Conservation (phyloP, 139 green algal genomes). For the Desmodesmus armatus region DNA sequence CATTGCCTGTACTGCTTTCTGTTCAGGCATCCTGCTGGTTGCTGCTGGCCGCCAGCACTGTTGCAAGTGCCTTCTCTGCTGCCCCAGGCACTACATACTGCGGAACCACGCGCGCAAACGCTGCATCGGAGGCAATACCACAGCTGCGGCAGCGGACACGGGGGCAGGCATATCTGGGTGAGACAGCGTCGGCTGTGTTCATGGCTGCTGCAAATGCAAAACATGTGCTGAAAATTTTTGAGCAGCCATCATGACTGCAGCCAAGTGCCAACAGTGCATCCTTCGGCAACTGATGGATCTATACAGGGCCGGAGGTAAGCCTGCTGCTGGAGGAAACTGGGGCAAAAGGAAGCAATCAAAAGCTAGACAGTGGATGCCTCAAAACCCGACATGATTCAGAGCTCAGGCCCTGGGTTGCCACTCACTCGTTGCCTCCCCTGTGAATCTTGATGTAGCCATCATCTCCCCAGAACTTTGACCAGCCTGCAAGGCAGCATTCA, state of each 20-base stretch:
- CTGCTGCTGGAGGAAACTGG: no score
- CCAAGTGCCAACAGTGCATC: no score
- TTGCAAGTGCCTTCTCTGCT: not conserved
- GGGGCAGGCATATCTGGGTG: not conserved
- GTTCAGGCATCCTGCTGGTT: no score
- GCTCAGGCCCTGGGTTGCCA: no score
- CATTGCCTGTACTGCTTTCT: no score
- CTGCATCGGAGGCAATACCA: slow-evolving; percentile 37
- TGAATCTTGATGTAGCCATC: slow-evolving; percentile 44
- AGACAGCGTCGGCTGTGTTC: not conserved
- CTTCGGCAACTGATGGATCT: no score
- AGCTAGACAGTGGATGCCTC: not conserved
- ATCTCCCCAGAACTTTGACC: slow-evolving; percentile 12
- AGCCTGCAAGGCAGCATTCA: not conserved
- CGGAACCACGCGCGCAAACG: slow-evolving; percentile 2
- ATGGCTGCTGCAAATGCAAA: not conserved
- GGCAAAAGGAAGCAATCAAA: no score
- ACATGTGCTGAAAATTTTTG: not conserved
- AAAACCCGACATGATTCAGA: not conserved
- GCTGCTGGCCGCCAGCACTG: no score
- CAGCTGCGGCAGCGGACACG: not conserved
- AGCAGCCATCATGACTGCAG: no score
- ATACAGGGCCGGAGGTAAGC: no score
- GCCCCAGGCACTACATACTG: slow-evolving; percentile 13
- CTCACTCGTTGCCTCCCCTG: slow-evolving; percentile 34